These are phyloP conservation scores for Rhododendron ovatum DNA, from an alignment of 148 eudicot genomes.

Conservation along the genomic window DNA sequence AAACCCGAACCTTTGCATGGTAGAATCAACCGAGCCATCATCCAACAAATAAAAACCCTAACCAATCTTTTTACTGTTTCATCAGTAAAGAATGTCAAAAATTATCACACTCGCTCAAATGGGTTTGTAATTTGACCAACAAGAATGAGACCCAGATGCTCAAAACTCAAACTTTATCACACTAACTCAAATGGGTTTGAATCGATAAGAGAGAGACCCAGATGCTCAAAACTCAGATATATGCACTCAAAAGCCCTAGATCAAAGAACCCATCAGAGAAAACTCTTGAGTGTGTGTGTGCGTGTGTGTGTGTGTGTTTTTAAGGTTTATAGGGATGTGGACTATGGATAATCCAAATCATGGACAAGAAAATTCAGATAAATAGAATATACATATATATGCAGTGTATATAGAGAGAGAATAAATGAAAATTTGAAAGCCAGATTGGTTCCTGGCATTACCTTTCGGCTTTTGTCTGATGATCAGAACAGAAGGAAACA, in stretches of 20 bases:
- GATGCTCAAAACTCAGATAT: conserved; percentile 4
- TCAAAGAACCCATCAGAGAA: conserved; percentile 14
- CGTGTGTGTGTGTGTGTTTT: background rate
- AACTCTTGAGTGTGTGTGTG: background rate
- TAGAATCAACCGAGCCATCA: conserved; percentile 92
- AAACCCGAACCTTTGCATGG: conserved; percentile 64
- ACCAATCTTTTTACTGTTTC: conserved; percentile 2
- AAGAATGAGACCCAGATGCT: conserved; percentile 16
- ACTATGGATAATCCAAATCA: conserved; percentile 31
- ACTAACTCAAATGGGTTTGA: conserved; percentile 2
- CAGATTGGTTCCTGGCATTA: background rate
- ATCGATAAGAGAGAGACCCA: background rate
- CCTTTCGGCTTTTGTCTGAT: conserved; percentile 2
- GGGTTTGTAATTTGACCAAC: conserved; percentile 14
- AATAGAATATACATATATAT: background rate
- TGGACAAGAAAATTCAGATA: conserved; percentile 38
- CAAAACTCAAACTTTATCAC: conserved; percentile 9
- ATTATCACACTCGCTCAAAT: conserved; percentile 9
- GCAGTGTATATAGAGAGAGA: background rate
- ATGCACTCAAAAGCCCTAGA: conserved; percentile 19
- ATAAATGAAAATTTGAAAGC: background rate
- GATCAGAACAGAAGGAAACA: conserved; percentile 2
- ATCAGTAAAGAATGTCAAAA: background rate
- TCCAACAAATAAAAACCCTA: conserved; percentile 27
- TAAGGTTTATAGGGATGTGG: conserved; percentile 13